Evolutionary conservation across 345 rosid species (phyloP), one percentile per base, ranked within the genome.

Genomic region (Rhizophora mangle): DNA sequence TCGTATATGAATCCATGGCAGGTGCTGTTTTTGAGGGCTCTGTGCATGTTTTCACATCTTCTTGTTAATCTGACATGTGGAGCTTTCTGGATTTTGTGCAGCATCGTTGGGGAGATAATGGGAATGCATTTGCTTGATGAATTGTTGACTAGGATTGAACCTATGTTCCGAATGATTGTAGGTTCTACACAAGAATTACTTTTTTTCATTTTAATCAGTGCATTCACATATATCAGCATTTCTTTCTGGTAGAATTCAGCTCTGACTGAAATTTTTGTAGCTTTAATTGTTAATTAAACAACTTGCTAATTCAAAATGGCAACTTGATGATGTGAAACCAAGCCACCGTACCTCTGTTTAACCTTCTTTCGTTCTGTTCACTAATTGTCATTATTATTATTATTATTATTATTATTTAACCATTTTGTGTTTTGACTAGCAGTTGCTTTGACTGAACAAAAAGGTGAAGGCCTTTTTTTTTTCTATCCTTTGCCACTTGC

Each of bases 81-180:
- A 53, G 65, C 68, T 46, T 53, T 72, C 13, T 57, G 29, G 21
- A 32, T 63, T 1, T 70, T 36, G 36, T 68, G 74, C 87, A 88
- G 96, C 59, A 77, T 55, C 58, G 81, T 77, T 68, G 57, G 74
- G 37, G 43, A 80, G 71, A 77, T 82, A 6, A 74, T 87, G 67
- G 81, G 79, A 58, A 73, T 80, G 70, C 68, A 31, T 70, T 78
- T 82, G 1, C 1, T 62, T 29, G 37, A 73, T 7, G 88, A 79
- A 47, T 52, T 83, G 30, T 74, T 60, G 52, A 39, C 63, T 29
- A 56, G 26, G 31, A 66, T 92, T 66, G 93, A 90, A 80, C 88
- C 88, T 34, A 67, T 67, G 34, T 0, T 90, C 7, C 81, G 88
- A 61, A 49, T 21, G 73, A 72, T 72, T 76, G 98, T 92, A 66